Conservation (phyloP, 129 eudicot species). For the Arctium minus region DNA sequence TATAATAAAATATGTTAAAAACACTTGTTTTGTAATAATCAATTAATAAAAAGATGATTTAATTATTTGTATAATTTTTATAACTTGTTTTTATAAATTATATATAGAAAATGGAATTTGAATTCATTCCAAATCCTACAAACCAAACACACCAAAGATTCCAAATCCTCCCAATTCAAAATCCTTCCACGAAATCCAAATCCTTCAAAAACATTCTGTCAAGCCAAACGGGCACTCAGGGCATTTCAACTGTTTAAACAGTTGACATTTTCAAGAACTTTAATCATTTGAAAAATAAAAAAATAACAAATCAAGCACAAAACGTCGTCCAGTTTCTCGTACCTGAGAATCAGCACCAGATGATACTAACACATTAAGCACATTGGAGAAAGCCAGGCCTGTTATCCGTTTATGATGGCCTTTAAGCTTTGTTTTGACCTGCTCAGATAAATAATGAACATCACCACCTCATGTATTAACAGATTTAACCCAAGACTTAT, state of each 20-base stretch:
- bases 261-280: neutral
- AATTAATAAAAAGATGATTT: no score
- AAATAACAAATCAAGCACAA: neutral
- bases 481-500: neutral
- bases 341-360: constrained; percentile 97
- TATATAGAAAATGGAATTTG: no score
- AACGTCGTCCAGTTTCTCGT: neutral
- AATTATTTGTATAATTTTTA: no score
- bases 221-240: neutral
- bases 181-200: no score
- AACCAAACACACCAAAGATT: no score
- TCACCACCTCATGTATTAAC: neutral
- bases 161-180: no score
- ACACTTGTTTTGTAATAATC: no score
- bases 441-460: constrained; percentile 12
- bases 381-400: constrained; percentile 77
- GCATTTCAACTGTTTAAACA: neutral
- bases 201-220: no score
- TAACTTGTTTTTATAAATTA: no score
- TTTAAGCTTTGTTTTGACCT: constrained; percentile 74
- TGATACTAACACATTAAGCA: constrained; percentile 73
- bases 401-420: constrained; percentile 85
- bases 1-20: no score
- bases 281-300: neutral
- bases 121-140: no score